phyloP scores from a whole-genome alignment of 306 rosid genomes.

The Cyamopsis tetragonoloba region DNA sequence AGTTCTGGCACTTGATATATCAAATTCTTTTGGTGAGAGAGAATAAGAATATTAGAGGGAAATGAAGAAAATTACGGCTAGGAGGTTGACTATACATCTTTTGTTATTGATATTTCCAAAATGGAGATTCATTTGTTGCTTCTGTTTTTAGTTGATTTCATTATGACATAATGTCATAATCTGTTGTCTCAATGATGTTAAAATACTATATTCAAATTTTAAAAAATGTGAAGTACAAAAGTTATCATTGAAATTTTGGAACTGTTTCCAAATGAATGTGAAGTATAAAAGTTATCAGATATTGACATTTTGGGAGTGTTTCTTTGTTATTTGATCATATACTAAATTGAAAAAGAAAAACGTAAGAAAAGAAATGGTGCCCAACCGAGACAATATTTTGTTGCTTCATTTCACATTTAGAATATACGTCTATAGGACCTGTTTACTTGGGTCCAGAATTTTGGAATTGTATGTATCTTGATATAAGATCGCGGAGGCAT shows the following conservation, averaged over 20 bases:
- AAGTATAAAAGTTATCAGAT: not conserved
- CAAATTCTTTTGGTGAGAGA: constrained; percentile 1
- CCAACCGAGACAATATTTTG: not conserved
- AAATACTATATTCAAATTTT: not conserved
- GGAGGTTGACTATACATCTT: not conserved
- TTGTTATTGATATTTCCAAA: not conserved
- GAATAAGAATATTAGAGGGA: not conserved
- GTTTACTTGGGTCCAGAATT: not conserved
- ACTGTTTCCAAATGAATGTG: not conserved
- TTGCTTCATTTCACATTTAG: not conserved
- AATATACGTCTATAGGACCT: not conserved
- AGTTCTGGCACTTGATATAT: not conserved
- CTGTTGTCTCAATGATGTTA: not conserved
- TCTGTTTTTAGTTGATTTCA: not conserved
- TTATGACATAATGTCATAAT: not conserved
- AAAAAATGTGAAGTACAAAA: not conserved
- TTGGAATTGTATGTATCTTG: not conserved
- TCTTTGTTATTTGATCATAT: not conserved
- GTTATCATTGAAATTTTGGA: not conserved
- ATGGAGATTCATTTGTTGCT: not conserved
- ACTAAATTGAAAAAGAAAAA: not conserved
- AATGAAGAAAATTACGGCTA: not conserved
- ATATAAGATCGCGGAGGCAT: not conserved
- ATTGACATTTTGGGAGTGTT: not conserved
- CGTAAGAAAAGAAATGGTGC: not conserved